Evolutionary conservation across 2,329 filamentous ascomycete genomes (phyloP).

Genomic region (Microdochium trichocladiopsis): DNA sequence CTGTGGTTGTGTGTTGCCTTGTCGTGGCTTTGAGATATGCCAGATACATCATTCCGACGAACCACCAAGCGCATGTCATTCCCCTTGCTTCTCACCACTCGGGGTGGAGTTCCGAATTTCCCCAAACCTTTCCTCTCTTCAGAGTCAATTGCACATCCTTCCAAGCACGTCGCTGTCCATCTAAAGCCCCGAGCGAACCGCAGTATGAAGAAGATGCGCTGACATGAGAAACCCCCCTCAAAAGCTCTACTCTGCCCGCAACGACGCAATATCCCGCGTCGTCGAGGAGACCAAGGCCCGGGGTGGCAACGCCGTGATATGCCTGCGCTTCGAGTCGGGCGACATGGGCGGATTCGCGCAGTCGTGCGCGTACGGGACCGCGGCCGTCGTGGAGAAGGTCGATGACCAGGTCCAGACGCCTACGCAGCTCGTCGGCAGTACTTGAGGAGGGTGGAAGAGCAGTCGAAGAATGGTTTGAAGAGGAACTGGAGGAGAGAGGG

Average conservation of each 20-base stretch:
- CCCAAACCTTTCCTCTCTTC: too few species aligned
- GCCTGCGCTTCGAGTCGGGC: slow-evolving; percentile 49
- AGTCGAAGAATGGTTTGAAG: background rate
- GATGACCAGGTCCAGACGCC: slow-evolving; percentile 20
- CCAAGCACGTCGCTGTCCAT: too few species aligned
- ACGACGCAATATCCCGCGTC: slow-evolving; percentile 48
- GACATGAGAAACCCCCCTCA: background rate
- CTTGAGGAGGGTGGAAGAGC: background rate
- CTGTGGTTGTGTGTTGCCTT: too few species aligned
- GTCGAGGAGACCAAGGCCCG: slow-evolving; percentile 49
- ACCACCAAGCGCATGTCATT: too few species aligned
- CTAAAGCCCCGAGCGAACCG: too few species aligned
- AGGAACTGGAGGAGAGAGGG: background rate
- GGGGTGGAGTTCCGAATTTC: too few species aligned
- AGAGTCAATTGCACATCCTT: too few species aligned
- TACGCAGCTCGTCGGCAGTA: slow-evolving; percentile 8
- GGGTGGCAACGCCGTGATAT: slow-evolving; percentile 54
- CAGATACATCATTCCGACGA: too few species aligned
- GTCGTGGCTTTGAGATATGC: too few species aligned
- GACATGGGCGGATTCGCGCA: slow-evolving; percentile 49
- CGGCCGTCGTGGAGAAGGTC: slow-evolving; percentile 49
- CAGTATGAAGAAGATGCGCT: too few species aligned
- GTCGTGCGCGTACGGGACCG: slow-evolving; percentile 54
- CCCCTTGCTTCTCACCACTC: too few species aligned
- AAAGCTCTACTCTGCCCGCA: slow-evolving; percentile 47